These are phyloP conservation scores for Friedmanniomyces endolithicus DNA, from an alignment of 495 filamentous ascomycete genomes.

Conservation along the genomic window DNA sequence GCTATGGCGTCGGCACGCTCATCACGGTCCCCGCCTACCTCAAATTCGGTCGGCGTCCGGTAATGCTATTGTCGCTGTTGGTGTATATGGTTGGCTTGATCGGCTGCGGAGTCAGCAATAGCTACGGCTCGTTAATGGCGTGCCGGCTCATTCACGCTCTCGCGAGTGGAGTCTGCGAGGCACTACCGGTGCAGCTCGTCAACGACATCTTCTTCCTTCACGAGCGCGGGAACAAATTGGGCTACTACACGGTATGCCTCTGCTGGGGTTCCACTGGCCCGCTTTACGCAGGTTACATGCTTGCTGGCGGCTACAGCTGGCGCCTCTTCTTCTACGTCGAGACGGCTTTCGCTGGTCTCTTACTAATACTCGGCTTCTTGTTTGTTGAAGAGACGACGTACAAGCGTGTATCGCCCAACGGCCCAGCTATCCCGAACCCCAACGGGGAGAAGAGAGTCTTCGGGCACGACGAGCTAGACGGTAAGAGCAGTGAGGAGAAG, in stretches of 20 bases:
- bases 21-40: slow-evolving; percentile 48
- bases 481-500: not conserved
- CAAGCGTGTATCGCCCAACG: slow-evolving; percentile 28
- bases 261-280: slow-evolving; percentile 48
- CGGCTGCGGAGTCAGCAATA: slow-evolving; percentile 40
- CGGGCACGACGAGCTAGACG: slow-evolving; percentile 9
- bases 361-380: slow-evolving; percentile 47
- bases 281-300: slow-evolving; percentile 52
- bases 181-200: slow-evolving; percentile 49
- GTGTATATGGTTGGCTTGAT: slow-evolving; percentile 48
- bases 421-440: slow-evolving; percentile 5
- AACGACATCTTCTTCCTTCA: slow-evolving; percentile 51
- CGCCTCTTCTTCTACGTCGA: slow-evolving; percentile 52
- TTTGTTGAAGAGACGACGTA: slow-evolving; percentile 52
- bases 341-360: slow-evolving; percentile 43
- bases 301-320: slow-evolving; percentile 50
- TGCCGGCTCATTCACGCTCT: slow-evolving; percentile 44
- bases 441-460: slow-evolving; percentile 20
- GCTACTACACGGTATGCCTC: slow-evolving; percentile 38
- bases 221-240: slow-evolving; percentile 18
- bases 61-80: slow-evolving; percentile 37
- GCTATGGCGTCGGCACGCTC: slow-evolving; percentile 48
- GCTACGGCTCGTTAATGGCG: slow-evolving; percentile 42
- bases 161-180: slow-evolving; percentile 49
- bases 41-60: slow-evolving; percentile 45